Percentiles rank a stretch among this genome's conserved stretches.
Evolutionary conservation across 192 early-diverging fungal genomes (phyloP).

Genomic region (Coemansia sp.): DNA sequence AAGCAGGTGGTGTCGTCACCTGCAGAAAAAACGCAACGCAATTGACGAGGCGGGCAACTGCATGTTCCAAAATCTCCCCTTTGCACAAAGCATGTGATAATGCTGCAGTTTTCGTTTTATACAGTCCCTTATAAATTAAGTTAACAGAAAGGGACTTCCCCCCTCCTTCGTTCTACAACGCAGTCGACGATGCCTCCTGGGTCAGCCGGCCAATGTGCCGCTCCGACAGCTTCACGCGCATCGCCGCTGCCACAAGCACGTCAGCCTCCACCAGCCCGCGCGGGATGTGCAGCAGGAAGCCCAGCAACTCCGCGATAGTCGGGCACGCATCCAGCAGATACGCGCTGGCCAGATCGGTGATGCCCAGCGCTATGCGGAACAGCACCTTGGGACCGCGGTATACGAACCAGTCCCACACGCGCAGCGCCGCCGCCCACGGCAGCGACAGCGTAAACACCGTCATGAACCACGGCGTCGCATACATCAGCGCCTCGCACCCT

Average conservation of each 20-base stretch:
- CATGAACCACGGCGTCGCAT: constrained; percentile 92
- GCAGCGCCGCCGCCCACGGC: constrained; percentile 83
- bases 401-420: constrained; percentile 92
- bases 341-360: constrained; percentile 62
- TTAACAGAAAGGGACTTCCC: no score
- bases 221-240: constrained; percentile 68
- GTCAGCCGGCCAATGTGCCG: constrained; percentile 56
- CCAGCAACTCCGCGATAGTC: constrained; percentile 69
- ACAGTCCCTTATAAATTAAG: background rate
- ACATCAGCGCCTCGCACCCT: constrained; percentile 83
- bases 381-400: constrained; percentile 77
- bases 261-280: constrained; percentile 52
- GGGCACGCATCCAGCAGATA: constrained; percentile 75
- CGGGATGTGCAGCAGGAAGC: constrained; percentile 79
- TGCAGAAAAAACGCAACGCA: no score
- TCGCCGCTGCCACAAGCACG: constrained; percentile 63
- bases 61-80: no score
- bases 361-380: constrained; percentile 78
- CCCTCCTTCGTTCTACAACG: background rate
- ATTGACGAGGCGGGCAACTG: no score
- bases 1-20: no score
- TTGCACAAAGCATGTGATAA: no score
- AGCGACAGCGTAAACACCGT: constrained; percentile 84
- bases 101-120: background rate
- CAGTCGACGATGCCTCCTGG: background rate